These are phyloP conservation scores for Venturia asperata DNA, from an alignment of 2,329 filamentous ascomycete genomes.

Conservation along the genomic window DNA sequence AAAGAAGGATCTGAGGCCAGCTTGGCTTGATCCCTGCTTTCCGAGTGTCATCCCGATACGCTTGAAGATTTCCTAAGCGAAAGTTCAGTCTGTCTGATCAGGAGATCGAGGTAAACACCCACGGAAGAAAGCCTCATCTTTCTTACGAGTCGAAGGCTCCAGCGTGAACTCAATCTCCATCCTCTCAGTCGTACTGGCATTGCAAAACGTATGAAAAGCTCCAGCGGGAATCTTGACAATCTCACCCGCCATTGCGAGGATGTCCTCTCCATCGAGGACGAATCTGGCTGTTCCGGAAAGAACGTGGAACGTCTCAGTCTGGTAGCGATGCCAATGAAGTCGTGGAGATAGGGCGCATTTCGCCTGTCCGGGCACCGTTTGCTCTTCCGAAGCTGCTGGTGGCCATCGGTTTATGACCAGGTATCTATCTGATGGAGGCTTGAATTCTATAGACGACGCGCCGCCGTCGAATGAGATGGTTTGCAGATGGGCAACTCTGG, in stretches of 20 bases:
- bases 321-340: conserved; percentile 2
- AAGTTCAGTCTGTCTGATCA: not conserved
- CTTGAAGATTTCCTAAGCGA: conserved; percentile 12
- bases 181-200: conserved; percentile 1
- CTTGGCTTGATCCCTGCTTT: conserved; percentile 7
- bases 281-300: conserved; percentile 1
- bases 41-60: conserved; percentile 14
- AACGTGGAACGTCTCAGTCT: conserved; percentile 12
- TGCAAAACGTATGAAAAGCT: conserved; percentile 14
- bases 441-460: conserved; percentile 9
- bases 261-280: not conserved
- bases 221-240: conserved; percentile 11
- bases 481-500: conserved; percentile 11
- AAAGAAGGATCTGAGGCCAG: conserved; percentile 11
- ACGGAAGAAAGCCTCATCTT: conserved; percentile 16
- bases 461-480: conserved; percentile 8
- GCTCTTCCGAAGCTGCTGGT: conserved; percentile 10
- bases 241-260: not conserved
- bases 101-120: not conserved
- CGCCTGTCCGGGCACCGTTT: not conserved
- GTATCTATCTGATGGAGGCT: conserved; percentile 1
- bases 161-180: conserved; percentile 14
- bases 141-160: conserved; percentile 7
- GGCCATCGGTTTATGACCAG: conserved; percentile 15
- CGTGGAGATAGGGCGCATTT: conserved; percentile 11